phyloP scores from a whole-genome alignment of 768 basidiomycete genomes.

The Lactarius hengduanensis region DNA sequence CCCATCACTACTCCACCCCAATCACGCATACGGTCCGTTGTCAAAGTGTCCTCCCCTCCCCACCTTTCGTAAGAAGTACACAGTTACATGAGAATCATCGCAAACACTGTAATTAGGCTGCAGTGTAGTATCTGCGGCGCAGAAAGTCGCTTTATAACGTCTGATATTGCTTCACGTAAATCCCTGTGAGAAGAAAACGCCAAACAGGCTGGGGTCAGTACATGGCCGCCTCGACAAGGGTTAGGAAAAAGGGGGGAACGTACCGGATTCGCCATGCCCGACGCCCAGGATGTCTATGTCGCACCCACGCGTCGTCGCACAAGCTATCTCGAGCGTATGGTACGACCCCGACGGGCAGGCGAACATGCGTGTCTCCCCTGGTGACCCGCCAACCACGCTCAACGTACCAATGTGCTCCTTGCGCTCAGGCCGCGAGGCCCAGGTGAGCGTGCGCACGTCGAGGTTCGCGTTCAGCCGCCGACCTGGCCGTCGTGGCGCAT shows the following conservation, averaged over 20 bases:
- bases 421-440: slow-evolving; percentile 9
- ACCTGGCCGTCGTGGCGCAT: neutral
- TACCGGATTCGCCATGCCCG: neutral
- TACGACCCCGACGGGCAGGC: slow-evolving; percentile 7
- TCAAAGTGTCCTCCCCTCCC: neutral
- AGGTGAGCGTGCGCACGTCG: slow-evolving; percentile 8
- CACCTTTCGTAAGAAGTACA: neutral
- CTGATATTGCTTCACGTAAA: slow-evolving; percentile 8
- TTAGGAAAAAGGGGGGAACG: neutral
- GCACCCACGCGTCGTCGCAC: slow-evolving; percentile 4
- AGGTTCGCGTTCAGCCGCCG: neutral
- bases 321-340: slow-evolving; percentile 13
- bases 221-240: neutral
- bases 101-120: neutral
- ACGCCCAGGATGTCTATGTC: slow-evolving; percentile 2
- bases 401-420: neutral
- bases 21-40: neutral
- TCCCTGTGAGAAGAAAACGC: neutral
- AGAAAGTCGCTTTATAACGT: neutral
- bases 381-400: neutral
- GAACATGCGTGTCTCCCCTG: neutral
- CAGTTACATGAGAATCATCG: neutral
- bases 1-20: neutral
- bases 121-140: neutral
- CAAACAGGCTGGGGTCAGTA: neutral